Percentiles rank a stretch among this genome's conserved stretches.
phyloP scores from a whole-genome alignment of 1,284 basidiomycete species.

The Cryptococcus jaspeensis region DNA sequence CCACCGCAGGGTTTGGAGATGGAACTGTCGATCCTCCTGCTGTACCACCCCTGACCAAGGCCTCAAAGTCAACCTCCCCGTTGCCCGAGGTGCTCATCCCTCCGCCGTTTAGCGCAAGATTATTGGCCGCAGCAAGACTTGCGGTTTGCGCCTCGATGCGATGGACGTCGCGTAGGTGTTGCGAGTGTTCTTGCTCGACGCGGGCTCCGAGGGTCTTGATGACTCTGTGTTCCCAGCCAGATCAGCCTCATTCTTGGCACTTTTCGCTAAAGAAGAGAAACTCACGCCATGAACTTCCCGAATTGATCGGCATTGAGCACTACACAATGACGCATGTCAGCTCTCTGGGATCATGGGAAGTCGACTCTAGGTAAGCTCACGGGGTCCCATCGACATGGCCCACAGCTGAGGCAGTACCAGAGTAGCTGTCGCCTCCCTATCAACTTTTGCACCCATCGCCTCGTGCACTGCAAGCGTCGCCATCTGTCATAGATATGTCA shows the following conservation, averaged over 20 bases:
- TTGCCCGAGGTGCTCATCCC: neutral
- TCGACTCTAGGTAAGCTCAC: conserved; percentile 55
- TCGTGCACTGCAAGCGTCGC: conserved; percentile 92
- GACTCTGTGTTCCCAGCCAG: conserved; percentile 23
- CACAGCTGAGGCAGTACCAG: conserved; percentile 90
- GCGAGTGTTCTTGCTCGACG: conserved; percentile 50
- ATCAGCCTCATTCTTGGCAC: neutral
- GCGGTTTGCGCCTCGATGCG: conserved; percentile 48
- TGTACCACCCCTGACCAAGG: conserved; percentile 42
- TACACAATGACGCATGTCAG: conserved; percentile 35
- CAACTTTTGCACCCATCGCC: conserved; percentile 93
- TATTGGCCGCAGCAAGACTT: conserved; percentile 19
- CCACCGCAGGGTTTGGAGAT: conserved; percentile 7
- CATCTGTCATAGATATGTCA: conserved; percentile 58
- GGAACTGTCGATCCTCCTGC: neutral
- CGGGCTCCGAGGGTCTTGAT: conserved; percentile 49
- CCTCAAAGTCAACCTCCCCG: conserved; percentile 51
- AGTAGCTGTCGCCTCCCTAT: conserved; percentile 90
- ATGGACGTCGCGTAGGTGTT: conserved; percentile 50
- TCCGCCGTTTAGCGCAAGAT: conserved; percentile 26
- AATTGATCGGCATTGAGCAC: conserved; percentile 90
- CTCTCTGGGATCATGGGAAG: neutral
- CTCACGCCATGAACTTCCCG: conserved; percentile 77
- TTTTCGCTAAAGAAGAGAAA: conserved; percentile 38
- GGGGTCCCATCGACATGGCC: conserved; percentile 94